Percentiles rank a stretch among this genome's conserved stretches.
phyloP scores from a whole-genome alignment of 1,284 basidiomycete genomes.

The Tilletiopsis washingtonensis region DNA sequence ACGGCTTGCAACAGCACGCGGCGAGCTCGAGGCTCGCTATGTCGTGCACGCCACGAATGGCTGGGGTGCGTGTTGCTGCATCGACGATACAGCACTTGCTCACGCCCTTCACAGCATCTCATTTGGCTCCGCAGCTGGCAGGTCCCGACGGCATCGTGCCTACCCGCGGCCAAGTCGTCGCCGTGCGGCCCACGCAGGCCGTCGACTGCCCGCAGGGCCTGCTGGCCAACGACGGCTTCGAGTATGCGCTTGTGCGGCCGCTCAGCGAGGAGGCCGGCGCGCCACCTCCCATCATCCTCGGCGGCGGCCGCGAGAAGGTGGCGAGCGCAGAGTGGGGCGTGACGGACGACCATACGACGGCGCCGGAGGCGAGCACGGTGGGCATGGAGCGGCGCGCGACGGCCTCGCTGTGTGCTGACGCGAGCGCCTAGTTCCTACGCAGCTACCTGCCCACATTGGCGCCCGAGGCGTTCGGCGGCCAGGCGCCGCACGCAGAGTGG shows the following conservation, averaged over 20 bases:
- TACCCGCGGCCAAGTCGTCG: slow-evolving; percentile 64
- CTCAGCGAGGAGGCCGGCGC: not conserved
- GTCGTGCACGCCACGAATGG: slow-evolving; percentile 74
- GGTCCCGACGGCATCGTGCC: slow-evolving; percentile 58
- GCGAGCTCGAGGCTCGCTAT: slow-evolving; percentile 53
- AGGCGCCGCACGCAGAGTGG: slow-evolving; percentile 55
- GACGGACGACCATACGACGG: slow-evolving; percentile 59
- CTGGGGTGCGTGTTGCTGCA: slow-evolving; percentile 49
- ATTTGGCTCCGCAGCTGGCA: slow-evolving; percentile 59
- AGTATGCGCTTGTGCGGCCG: slow-evolving; percentile 75
- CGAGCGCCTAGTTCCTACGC: too few relatives aligned
- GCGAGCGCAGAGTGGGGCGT: slow-evolving; percentile 54
- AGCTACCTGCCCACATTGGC: slow-evolving; percentile 2
- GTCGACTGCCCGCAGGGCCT: slow-evolving; percentile 16
- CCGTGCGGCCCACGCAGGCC: slow-evolving; percentile 53
- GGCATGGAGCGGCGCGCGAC: not conserved
- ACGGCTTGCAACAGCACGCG: not conserved
- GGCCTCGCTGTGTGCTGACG: too few relatives aligned
- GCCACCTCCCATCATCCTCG: slow-evolving; percentile 62
- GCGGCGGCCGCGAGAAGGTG: slow-evolving; percentile 59
- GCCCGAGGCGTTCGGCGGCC: slow-evolving; percentile 49
- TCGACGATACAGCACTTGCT: too few relatives aligned
- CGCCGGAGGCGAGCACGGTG: slow-evolving; percentile 52
- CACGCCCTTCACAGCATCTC: slow-evolving; percentile 49
- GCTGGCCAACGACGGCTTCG: slow-evolving; percentile 52